A percentile compares a stretch with the other conserved stretches of the same genome.
Conservation (phyloP, 495 filamentous ascomycete genomes). For the Saxophila tyrrhenica region DNA sequence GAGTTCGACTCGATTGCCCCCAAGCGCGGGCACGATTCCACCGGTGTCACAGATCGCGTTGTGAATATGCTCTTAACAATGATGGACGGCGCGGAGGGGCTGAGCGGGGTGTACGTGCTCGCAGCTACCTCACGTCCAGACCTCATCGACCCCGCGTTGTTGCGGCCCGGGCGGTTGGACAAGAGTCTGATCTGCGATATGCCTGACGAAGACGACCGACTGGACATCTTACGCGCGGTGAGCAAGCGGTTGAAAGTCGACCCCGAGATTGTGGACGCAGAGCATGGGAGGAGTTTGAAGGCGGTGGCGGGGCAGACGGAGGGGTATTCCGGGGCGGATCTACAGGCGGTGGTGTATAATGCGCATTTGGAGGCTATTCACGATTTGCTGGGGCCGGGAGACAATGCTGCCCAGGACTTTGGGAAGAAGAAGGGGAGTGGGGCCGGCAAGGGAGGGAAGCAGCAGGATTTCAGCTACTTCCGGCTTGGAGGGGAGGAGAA, state of each 20-base stretch:
- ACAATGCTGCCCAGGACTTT: conserved; percentile 22
- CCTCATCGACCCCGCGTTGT: conserved; percentile 82
- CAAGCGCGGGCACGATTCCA: conserved; percentile 91
- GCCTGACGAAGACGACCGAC: conserved; percentile 61
- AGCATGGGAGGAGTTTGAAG: conserved; percentile 34
- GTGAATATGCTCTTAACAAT: conserved; percentile 96
- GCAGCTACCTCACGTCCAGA: conserved; percentile 87
- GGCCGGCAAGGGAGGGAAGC: conserved; percentile 26
- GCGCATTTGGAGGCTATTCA: conserved; percentile 96
- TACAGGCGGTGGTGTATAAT: conserved; percentile 91
- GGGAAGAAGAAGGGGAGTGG: conserved; percentile 19
- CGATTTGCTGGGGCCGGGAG: conserved; percentile 64
- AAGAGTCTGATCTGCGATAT: conserved; percentile 86
- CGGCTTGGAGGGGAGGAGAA: conserved; percentile 48
- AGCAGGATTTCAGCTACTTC: conserved; percentile 66
- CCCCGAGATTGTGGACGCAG: conserved; percentile 42
- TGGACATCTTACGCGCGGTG: conserved; percentile 78
- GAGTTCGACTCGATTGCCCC: conserved; percentile 97
- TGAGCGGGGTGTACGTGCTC: conserved; percentile 89
- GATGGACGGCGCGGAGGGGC: conserved; percentile 96
- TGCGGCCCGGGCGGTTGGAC: conserved; percentile 81
- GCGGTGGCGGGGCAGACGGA: conserved; percentile 70
- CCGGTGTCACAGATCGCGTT: conserved; percentile 94
- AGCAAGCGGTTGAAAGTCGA: conserved; percentile 63
- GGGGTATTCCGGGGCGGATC: conserved; percentile 89